Base-by-base conservation (phyloP, 177 flowering plant species). In the Tripterygium wilfordii region DNA sequence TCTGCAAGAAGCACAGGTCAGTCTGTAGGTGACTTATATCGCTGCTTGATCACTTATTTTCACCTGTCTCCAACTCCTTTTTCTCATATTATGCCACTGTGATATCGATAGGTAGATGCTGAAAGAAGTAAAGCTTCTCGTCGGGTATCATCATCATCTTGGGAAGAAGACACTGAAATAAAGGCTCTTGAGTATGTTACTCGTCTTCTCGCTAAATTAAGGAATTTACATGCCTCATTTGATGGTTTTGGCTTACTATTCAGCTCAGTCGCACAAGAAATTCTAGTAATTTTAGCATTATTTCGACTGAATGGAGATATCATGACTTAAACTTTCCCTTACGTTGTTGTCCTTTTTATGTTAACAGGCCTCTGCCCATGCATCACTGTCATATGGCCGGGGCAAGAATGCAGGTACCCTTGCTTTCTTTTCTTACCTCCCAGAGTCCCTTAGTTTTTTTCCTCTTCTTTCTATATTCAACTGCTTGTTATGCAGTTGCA, bases 371-470 rank as follows among this genome's bases (percentile, higher is more conserved):
- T 60, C 96, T 90, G 30, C 99, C 97, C 17, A 70, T 94, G 73
- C 75, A 89, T 72, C 96, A 94, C 49, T 95, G 99, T n/a, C 97
- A 94, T 53, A 76, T 90, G 82, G 88, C 48, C 59, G 85, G 74
- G 30, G 94, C 99, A 40, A 90, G 79, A 51, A 57, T 81, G 24
- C 99, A 94, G 96, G 99, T 94, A 69, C 3, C 0, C 8, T 42
- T 46, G n/a, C 16, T 33, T 22, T 45, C 26, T 12, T 45, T 20
- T 31, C 21, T 26, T 29, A 3, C 23, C 35, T 4, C 31, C 14
- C 18, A n/a, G n/a, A n/a, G n/a, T 26, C 4, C 29, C 37, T n/a
- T n/a, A 13, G 12, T 40, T 39, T 33, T 39, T 38, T 36, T 14
- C 40, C 2, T 54, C 36, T n/a, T 51, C 21, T 49, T 40, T 6